Evolutionary conservation across 1,139 yeast genomes (phyloP).

Genomic region (Nakaseomyces delphensis): DNA sequence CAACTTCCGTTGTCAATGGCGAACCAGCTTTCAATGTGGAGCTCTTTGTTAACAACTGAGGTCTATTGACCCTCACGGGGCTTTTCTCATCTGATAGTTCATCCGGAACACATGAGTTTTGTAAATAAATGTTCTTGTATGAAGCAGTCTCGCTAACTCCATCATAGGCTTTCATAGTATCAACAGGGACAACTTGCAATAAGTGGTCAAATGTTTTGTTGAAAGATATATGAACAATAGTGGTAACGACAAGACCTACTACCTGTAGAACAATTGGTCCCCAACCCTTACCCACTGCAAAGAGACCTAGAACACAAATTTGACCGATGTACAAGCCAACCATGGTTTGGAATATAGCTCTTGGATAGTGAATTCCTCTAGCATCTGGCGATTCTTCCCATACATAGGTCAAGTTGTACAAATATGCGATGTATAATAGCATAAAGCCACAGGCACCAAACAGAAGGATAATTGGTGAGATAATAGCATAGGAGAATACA

Average conservation of each 20-base stretch:
- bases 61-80: not conserved
- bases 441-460: constrained; percentile 55
- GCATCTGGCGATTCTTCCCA: constrained; percentile 48
- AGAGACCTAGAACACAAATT: constrained; percentile 55
- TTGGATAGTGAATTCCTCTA: constrained; percentile 59
- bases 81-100: not conserved
- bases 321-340: constrained; percentile 61
- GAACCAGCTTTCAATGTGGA: not conserved
- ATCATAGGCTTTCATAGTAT: constrained; percentile 59
- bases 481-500: constrained; percentile 64
- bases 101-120: not conserved
- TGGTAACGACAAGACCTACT: constrained; percentile 44
- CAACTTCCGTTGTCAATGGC: constrained; percentile 22
- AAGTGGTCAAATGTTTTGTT: constrained; percentile 52
- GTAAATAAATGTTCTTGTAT: constrained; percentile 24
- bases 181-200: constrained; percentile 63
- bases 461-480: constrained; percentile 65
- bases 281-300: constrained; percentile 65
- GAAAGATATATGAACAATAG: constrained; percentile 46
- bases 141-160: constrained; percentile 61
- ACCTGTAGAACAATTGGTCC: constrained; percentile 61
- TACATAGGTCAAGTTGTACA: constrained; percentile 50
- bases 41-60: not conserved
- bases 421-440: constrained; percentile 52
- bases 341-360: constrained; percentile 57